A percentile compares a stretch with the other conserved stretches of the same genome.
Evolutionary conservation across 2,329 filamentous ascomycete genomes (phyloP).

Genomic region (Aspergillus proliferans): DNA sequence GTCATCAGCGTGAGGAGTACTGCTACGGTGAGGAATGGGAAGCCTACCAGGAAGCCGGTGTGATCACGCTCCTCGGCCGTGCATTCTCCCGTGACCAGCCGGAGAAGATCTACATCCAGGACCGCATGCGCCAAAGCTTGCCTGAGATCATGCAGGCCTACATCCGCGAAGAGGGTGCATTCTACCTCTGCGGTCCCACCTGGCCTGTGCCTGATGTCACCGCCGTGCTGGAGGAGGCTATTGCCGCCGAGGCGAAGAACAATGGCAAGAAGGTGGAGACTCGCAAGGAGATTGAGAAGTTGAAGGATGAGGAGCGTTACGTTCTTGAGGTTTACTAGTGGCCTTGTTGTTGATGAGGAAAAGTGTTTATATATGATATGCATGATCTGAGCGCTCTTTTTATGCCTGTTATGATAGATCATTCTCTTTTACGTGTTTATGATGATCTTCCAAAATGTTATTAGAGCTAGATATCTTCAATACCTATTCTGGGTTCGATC

Average conservation of each 20-base stretch:
- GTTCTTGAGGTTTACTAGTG: conserved; percentile 90
- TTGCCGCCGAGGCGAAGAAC: conserved; percentile 65
- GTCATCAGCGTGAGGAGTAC: conserved; percentile 97
- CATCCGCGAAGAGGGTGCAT: conserved; percentile 77
- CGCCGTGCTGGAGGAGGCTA: conserved; percentile 86
- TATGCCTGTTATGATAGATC: too few relatives aligned
- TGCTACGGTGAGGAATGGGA: conserved; percentile 99
- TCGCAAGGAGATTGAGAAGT: conserved; percentile 85
- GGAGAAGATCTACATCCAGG: conserved; percentile 99
- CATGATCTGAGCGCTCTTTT: too few relatives aligned
- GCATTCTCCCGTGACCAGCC: conserved; percentile 96
- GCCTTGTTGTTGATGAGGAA: too few relatives aligned
- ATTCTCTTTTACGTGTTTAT: too few relatives aligned
- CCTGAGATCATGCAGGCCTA: conserved; percentile 79
- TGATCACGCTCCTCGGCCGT: conserved; percentile 86
- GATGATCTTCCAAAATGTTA: too few relatives aligned
- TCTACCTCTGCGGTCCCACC: conserved; percentile 96
- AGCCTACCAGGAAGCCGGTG: conserved; percentile 88
- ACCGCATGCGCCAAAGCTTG: conserved; percentile 87
- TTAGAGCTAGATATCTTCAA: too few relatives aligned
- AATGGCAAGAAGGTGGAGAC: conserved; percentile 72
- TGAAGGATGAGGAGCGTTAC: conserved; percentile 93
- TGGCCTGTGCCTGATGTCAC: conserved; percentile 99
- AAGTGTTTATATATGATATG: too few relatives aligned
- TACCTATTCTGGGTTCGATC: too few relatives aligned